These are phyloP conservation scores for Ochetophila trinervis DNA, from an alignment of 306 rosid species.

Conservation along the genomic window DNA sequence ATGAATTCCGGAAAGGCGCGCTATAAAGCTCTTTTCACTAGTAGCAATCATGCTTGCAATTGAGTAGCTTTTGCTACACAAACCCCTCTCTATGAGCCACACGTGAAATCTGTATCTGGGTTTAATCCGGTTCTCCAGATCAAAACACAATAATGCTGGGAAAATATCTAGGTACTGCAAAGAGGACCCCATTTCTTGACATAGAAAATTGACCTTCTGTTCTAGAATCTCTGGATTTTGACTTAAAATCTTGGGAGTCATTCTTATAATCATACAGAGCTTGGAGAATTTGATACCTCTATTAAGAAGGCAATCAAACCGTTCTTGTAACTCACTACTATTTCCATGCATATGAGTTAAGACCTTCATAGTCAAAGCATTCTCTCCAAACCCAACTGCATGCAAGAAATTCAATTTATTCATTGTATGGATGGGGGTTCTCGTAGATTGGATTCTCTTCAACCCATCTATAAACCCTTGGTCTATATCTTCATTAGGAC, in stretches of 20 bases:
- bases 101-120: conserved; percentile 61
- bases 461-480: conserved; percentile 34
- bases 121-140: conserved; percentile 68
- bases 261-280: conserved; percentile 44
- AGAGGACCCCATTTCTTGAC: conserved; percentile 52
- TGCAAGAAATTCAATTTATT: conserved; percentile 63
- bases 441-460: conserved; percentile 37
- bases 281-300: conserved; percentile 57
- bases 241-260: conserved; percentile 53
- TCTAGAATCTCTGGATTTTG: conserved; percentile 55
- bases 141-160: conserved; percentile 59
- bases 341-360: conserved; percentile 52
- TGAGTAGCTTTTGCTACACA: conserved; percentile 43
- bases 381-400: conserved; percentile 75
- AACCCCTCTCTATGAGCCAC: conserved; percentile 60
- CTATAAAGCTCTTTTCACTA: conserved; percentile 52
- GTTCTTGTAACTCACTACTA: conserved; percentile 35
- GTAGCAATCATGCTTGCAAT: conserved; percentile 67
- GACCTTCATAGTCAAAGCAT: conserved; percentile 46
- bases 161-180: conserved; percentile 40
- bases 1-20: conserved; percentile 46
- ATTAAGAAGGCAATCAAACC: conserved; percentile 59
- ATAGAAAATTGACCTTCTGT: conserved; percentile 50
- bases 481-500: conserved; percentile 39
- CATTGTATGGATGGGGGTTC: conserved; percentile 44